Conservation (phyloP, 1,139 yeast species). For the Debaryomyces coudertii region DNA sequence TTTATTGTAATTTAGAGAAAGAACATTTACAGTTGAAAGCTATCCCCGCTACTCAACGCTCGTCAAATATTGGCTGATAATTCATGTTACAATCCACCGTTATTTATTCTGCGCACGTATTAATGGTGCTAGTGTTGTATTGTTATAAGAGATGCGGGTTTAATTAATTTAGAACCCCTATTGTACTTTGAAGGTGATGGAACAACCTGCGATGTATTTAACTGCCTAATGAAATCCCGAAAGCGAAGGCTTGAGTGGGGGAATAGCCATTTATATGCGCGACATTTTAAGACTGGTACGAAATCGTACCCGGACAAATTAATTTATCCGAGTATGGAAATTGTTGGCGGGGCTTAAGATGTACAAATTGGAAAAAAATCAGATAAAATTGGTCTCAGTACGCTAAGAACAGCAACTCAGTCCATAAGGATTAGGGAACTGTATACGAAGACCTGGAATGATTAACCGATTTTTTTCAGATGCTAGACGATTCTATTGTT, state of each 20-base stretch:
- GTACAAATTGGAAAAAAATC: background rate
- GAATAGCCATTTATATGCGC: background rate
- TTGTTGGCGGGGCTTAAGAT: background rate
- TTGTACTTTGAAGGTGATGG: background rate
- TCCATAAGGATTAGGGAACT: no score
- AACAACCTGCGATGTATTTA: background rate
- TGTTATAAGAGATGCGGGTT: background rate
- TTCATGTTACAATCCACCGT: background rate
- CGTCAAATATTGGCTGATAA: background rate
- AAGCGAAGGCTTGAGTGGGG: no score
- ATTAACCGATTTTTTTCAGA: no score
- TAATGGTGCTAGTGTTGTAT: no score
- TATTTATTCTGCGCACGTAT: background rate
- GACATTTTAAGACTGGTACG: background rate
- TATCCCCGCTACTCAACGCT: background rate
- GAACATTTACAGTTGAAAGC: no score
- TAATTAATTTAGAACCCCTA: background rate
- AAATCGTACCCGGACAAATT: no score
- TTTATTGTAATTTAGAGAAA: no score
- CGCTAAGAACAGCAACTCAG: no score
- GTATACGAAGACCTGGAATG: no score
- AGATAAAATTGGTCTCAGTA: no score
- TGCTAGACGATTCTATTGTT: no score
- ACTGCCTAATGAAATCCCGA: background rate
- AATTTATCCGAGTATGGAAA: conserved; percentile 3